A percentile compares a stretch with the other conserved stretches of the same genome.
These are phyloP conservation scores for Fusarium sp. DNA, from an alignment of 2,329 filamentous ascomycete genomes.

Conservation along the genomic window DNA sequence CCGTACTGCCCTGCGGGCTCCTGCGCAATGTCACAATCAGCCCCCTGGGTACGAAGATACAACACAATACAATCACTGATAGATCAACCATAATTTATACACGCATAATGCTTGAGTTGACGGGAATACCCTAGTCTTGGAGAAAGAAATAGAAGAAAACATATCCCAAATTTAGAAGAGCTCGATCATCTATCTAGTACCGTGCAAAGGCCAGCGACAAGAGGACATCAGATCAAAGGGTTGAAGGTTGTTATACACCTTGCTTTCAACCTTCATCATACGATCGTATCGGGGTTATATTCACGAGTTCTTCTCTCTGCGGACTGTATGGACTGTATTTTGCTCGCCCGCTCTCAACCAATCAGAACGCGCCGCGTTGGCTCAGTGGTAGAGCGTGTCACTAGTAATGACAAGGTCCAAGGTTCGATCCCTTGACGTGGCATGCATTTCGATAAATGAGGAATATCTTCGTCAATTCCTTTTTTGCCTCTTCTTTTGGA, in stretches of 20 bases:
- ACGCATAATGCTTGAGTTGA: not conserved
- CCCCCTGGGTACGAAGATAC: slow-evolving; percentile 75
- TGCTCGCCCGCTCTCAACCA: not conserved
- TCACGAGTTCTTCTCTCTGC: not conserved
- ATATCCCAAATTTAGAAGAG: not conserved
- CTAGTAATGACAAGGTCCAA: slow-evolving; percentile 10
- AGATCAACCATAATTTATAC: not conserved
- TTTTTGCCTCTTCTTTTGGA: not conserved
- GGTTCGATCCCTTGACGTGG: slow-evolving; percentile 8
- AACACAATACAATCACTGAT: not conserved
- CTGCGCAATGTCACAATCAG: slow-evolving; percentile 63
- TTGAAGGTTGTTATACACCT: not conserved
- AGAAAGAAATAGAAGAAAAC: not conserved
- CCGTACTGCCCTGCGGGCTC: slow-evolving; percentile 74
- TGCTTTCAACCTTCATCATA: not conserved
- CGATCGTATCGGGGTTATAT: not conserved
- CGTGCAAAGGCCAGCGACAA: not conserved
- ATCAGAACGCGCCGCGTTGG: slow-evolving; percentile 1
- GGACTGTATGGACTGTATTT: not conserved
- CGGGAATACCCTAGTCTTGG: fast-evolving
- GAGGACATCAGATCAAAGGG: not conserved
- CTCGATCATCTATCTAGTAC: not conserved
- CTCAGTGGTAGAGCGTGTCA: slow-evolving; percentile 13
- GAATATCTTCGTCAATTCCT: not conserved
- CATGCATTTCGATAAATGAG: not conserved